These are phyloP conservation scores for Hypoxylon perforatum DNA, from an alignment of 495 filamentous ascomycete genomes.

Conservation along the genomic window DNA sequence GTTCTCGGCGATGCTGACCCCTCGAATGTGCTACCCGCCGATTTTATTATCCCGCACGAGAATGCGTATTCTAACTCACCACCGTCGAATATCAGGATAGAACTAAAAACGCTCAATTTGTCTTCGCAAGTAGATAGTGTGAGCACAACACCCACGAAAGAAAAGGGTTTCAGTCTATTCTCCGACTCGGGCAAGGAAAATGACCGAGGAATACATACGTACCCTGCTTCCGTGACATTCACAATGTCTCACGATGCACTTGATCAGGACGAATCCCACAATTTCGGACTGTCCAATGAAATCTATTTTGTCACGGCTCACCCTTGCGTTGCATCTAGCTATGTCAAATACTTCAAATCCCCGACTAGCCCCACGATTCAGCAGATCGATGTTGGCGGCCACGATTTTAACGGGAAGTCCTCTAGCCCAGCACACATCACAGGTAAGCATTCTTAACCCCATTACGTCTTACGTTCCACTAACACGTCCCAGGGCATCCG, in stretches of 20 bases:
- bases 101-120: slow-evolving; percentile 58
- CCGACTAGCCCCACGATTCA: slow-evolving; percentile 62
- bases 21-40: slow-evolving; percentile 62
- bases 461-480: slow-evolving; percentile 4
- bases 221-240: slow-evolving; percentile 66
- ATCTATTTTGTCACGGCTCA: slow-evolving; percentile 74
- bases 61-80: slow-evolving; percentile 57
- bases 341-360: slow-evolving; percentile 59
- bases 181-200: slow-evolving; percentile 48
- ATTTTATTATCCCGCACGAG: slow-evolving; percentile 68
- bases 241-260: slow-evolving; percentile 53
- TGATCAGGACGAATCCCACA: slow-evolving; percentile 51
- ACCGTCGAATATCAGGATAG: slow-evolving; percentile 52
- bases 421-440: slow-evolving; percentile 51
- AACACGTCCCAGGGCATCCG: slow-evolving; percentile 65
- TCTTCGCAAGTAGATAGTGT: slow-evolving; percentile 48
- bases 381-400: slow-evolving; percentile 59
- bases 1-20: slow-evolving; percentile 63
- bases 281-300: slow-evolving; percentile 67
- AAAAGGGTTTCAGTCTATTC: slow-evolving; percentile 46
- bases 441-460: slow-evolving; percentile 43
- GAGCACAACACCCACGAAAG: slow-evolving; percentile 48
- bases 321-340: slow-evolving; percentile 68
- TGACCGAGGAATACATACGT: slow-evolving; percentile 53
- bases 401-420: slow-evolving; percentile 52